These are phyloP conservation scores for Lolium multiflorum DNA, from an alignment of 176 grass and related monocot species.

Conservation along the genomic window DNA sequence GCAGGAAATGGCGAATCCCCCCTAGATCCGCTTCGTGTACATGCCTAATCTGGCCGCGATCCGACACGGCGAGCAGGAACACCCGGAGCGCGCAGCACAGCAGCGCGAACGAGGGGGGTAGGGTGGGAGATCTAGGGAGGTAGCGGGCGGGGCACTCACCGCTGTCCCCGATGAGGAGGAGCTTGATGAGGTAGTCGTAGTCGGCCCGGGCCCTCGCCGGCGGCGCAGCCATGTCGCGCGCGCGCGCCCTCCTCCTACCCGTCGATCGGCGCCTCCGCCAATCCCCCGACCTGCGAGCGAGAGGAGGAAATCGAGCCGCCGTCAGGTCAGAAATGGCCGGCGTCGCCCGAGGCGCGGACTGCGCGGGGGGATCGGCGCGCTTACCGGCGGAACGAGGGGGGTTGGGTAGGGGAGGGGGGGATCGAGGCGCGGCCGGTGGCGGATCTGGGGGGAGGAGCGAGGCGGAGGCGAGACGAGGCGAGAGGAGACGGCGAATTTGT, in stretches of 20 bases:
- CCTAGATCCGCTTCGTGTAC: background rate
- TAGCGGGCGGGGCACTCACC: slow-evolving; percentile 54
- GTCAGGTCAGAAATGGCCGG: background rate
- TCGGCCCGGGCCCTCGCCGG: slow-evolving; percentile 78
- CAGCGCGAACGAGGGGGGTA: background rate
- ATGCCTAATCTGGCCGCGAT: slow-evolving; percentile 1
- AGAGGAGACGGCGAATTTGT: slow-evolving; percentile 19
- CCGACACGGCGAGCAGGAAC: background rate
- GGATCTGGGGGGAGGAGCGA: slow-evolving; percentile 50
- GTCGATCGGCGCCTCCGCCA: slow-evolving; percentile 39
- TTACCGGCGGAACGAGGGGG: slow-evolving; percentile 48
- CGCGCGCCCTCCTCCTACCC: slow-evolving; percentile 34
- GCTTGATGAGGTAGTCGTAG: slow-evolving; percentile 90
- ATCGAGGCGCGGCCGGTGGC: slow-evolving; percentile 54
- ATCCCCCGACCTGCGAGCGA: slow-evolving; percentile 48
- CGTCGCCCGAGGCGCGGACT: background rate
- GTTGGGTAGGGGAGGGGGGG: background rate
- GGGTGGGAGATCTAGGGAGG: slow-evolving; percentile 35
- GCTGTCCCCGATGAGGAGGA: slow-evolving; percentile 90
- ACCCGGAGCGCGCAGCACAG: background rate
- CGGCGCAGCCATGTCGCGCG: slow-evolving; percentile 70
- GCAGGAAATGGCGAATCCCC: background rate
- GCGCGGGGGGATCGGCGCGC: slow-evolving; percentile 44
- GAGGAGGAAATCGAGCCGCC: background rate
- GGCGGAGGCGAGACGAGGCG: background rate